These are phyloP conservation scores for Fusarium algeriense DNA, from an alignment of 2,329 filamentous ascomycete genomes.

Conservation along the genomic window DNA sequence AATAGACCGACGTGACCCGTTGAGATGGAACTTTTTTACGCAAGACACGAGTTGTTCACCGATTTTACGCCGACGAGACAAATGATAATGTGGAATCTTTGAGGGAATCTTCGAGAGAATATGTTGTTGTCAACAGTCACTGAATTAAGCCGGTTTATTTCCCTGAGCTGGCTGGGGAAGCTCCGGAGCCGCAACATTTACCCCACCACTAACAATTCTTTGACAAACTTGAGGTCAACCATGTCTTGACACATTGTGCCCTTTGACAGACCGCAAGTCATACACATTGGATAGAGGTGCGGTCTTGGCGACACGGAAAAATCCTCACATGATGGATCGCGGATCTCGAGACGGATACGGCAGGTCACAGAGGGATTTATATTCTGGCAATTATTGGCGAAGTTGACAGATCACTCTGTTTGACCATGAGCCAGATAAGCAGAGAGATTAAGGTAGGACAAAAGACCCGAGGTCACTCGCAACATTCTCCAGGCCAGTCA, in stretches of 20 bases:
- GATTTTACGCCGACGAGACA: conserved; percentile 8
- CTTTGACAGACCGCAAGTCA: conserved; percentile 8
- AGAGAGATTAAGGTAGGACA: conserved; percentile 13
- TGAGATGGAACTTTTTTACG: conserved; percentile 1
- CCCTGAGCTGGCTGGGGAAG: conserved; percentile 38
- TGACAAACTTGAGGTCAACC: not conserved
- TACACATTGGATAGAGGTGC: fast-evolving
- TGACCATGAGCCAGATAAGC: conserved; percentile 8
- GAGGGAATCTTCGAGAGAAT: not conserved
- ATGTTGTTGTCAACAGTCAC: not conserved
- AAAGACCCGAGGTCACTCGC: conserved; percentile 9
- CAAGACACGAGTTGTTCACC: conserved; percentile 12
- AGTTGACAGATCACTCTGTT: conserved; percentile 28
- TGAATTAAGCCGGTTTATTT: conserved; percentile 27
- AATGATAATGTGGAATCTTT: not conserved
- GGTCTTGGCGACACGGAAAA: conserved; percentile 21
- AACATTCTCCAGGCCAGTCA: not conserved
- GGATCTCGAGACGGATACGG: conserved; percentile 25
- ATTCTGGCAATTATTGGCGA: conserved; percentile 22
- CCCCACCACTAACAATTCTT: conserved; percentile 17
- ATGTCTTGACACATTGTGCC: not conserved
- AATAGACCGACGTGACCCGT: conserved; percentile 13
- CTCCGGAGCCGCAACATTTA: conserved; percentile 31
- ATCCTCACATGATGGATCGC: conserved; percentile 14
- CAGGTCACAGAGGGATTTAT: conserved; percentile 21